Conservation (phyloP, 2,329 filamentous ascomycete species). For the Arachnomyces sp. region DNA sequence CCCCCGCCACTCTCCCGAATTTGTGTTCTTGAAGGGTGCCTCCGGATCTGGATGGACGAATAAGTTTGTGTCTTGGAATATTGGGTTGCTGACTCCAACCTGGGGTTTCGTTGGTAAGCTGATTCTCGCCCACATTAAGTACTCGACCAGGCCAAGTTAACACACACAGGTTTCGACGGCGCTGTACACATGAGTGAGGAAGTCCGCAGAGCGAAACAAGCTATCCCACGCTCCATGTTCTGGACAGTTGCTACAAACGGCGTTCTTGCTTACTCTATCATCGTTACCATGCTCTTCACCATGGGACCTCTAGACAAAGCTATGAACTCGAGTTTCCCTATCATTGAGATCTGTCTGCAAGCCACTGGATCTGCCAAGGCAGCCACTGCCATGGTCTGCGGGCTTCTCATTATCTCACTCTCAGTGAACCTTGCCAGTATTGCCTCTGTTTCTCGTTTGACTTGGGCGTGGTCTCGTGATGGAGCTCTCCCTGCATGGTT, state of each 20-base stretch:
- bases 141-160: background rate
- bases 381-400: constrained; percentile 33
- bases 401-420: constrained; percentile 31
- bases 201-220: constrained; percentile 36
- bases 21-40: constrained; percentile 23
- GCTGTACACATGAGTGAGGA: constrained; percentile 43
- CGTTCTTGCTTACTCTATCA: constrained; percentile 33
- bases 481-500: constrained; percentile 37
- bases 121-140: background rate
- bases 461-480: constrained; percentile 44
- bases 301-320: constrained; percentile 33
- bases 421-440: constrained; percentile 35
- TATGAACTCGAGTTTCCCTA: constrained; percentile 29
- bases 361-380: constrained; percentile 34
- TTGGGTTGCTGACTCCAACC: constrained; percentile 29
- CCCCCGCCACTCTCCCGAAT: constrained; percentile 24
- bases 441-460: constrained; percentile 41
- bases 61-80: constrained; percentile 25
- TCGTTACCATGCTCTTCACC: constrained; percentile 36
- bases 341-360: constrained; percentile 36
- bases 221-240: constrained; percentile 39
- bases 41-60: constrained; percentile 27
- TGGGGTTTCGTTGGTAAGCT: constrained; percentile 25
- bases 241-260: constrained; percentile 38
- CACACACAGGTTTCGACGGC: constrained; percentile 35